A percentile compares a stretch with the other conserved stretches of the same genome.
These are phyloP conservation scores for Conoideocrella luteorostrata DNA, from an alignment of 2,329 filamentous ascomycete species.

Conservation along the genomic window DNA sequence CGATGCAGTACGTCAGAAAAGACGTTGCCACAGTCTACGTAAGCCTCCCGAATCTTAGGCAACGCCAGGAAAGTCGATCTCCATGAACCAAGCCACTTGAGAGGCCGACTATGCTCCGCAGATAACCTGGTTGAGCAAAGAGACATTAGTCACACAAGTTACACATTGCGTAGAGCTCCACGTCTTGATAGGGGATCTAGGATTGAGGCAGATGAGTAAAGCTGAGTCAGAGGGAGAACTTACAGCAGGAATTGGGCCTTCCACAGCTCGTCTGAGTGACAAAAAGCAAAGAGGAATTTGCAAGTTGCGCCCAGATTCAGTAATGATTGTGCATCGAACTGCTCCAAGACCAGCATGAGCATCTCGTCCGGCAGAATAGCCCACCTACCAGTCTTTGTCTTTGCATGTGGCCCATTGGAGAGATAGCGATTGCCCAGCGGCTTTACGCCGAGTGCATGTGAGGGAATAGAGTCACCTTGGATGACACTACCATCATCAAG, in stretches of 20 bases:
- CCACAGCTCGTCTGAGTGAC: slow-evolving; percentile 81
- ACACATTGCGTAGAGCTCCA: slow-evolving; percentile 10
- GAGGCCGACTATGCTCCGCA: slow-evolving; percentile 23
- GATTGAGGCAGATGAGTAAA: background rate
- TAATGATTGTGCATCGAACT: slow-evolving; percentile 58
- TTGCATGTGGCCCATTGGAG: slow-evolving; percentile 59
- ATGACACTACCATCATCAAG: background rate
- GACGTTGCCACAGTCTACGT: slow-evolving; percentile 66
- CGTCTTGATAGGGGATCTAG: background rate
- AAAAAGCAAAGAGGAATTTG: slow-evolving; percentile 81
- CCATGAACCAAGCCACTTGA: slow-evolving; percentile 76
- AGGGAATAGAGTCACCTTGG: slow-evolving; percentile 50
- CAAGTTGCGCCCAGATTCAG: slow-evolving; percentile 68
- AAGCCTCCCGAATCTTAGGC: slow-evolving; percentile 40
- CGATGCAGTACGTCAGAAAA: slow-evolving; percentile 88
- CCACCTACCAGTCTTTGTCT: slow-evolving; percentile 59
- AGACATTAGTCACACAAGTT: background rate
- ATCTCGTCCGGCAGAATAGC: slow-evolving; percentile 72
- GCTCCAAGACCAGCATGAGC: slow-evolving; percentile 68
- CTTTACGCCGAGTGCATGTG: slow-evolving; percentile 78
- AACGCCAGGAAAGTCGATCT: slow-evolving; percentile 67
- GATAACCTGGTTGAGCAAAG: slow-evolving; percentile 16
- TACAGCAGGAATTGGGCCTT: slow-evolving; percentile 79
- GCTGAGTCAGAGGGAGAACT: slow-evolving; percentile 34
- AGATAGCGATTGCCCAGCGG: slow-evolving; percentile 80